Evolutionary conservation across 2,329 filamentous ascomycete species (phyloP).

Genomic region (Fragosphaeria purpurea): DNA sequence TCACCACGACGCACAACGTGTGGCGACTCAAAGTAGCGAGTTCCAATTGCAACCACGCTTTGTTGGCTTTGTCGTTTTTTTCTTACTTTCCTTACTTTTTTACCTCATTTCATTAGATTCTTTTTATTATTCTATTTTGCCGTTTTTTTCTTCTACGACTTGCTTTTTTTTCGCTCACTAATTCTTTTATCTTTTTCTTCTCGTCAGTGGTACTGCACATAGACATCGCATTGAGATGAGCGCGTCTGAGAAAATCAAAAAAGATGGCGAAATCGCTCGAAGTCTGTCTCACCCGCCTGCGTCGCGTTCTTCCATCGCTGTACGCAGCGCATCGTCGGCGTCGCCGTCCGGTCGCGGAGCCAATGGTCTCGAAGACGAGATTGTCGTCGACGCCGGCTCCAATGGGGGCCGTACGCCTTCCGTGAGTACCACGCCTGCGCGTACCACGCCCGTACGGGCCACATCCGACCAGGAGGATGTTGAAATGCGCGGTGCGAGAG

Average conservation of each 20-base stretch:
- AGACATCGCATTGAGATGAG: too few relatives aligned
- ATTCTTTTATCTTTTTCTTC: too few relatives aligned
- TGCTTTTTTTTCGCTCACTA: too few relatives aligned
- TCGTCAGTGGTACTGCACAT: too few relatives aligned
- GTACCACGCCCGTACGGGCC: conserved; percentile 23
- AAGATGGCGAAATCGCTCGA: too few relatives aligned
- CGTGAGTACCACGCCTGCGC: conserved; percentile 13
- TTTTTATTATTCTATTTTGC: not conserved
- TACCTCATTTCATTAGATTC: not conserved
- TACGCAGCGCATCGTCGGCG: too few relatives aligned
- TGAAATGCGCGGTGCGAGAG: conserved; percentile 31
- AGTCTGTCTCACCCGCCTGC: too few relatives aligned
- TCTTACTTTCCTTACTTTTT: not conserved
- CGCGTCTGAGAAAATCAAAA: too few relatives aligned
- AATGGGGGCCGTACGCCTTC: conserved; percentile 30
- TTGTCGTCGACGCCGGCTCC: conserved; percentile 37
- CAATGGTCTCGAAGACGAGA: conserved; percentile 40
- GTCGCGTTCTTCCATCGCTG: too few relatives aligned
- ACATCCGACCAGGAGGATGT: conserved; percentile 32
- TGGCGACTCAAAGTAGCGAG: too few relatives aligned
- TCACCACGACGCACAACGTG: too few relatives aligned
- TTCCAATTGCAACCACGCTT: not conserved
- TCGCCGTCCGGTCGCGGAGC: too few relatives aligned
- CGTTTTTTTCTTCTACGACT: not conserved
- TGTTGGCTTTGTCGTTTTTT: not conserved